Evolutionary conservation across 2,329 filamentous ascomycete genomes (phyloP).

Genomic region (Stemphylium lycopersici): DNA sequence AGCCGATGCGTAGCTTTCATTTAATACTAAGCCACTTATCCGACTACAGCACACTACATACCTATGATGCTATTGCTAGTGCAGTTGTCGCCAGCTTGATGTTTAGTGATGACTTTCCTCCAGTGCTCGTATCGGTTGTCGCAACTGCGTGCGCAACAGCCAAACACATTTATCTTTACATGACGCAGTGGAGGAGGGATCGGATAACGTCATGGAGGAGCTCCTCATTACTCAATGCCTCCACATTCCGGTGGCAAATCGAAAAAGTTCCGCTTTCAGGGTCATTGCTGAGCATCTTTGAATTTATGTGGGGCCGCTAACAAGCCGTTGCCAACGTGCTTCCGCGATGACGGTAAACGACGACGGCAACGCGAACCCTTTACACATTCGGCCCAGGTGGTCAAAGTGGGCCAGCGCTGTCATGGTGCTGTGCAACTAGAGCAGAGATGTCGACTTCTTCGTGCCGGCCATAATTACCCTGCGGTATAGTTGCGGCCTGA

Average conservation of each 20-base stretch:
- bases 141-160: no score
- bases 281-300: constrained; percentile 3
- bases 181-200: neutral
- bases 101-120: no score
- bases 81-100: no score
- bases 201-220: neutral
- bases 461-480: no score
- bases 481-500: no score
- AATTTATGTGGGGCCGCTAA: constrained; percentile 11
- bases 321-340: constrained; percentile 6
- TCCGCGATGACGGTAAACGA: neutral
- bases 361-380: neutral
- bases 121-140: no score
- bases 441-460: no score
- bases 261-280: constrained; percentile 1
- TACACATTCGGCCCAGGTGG: neutral
- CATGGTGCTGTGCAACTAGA: neutral
- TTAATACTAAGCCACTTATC: no score
- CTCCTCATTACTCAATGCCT: neutral
- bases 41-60: no score
- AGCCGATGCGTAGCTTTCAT: no score
- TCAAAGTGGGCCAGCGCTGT: neutral
- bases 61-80: no score
- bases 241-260: constrained; percentile 7
- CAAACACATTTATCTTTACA: no score